Percentiles rank a stretch among this genome's conserved stretches.
Conservation (phyloP, 495 filamentous ascomycete genomes). For the Penicillium steckii region DNA sequence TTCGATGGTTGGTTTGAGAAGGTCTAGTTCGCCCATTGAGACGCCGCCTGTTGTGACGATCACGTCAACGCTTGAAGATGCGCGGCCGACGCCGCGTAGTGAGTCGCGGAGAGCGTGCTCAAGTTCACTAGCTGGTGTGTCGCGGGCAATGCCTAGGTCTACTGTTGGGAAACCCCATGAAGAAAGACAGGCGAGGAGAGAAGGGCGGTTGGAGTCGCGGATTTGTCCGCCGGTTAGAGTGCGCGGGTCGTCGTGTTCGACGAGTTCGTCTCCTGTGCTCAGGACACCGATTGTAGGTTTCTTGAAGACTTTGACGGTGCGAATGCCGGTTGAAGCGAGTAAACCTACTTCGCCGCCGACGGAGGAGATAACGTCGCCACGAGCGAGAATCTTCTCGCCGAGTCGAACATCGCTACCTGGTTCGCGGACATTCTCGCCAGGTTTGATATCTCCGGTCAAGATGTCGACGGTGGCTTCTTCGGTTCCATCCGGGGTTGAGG, state of each 20-base stretch:
- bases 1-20: constrained; percentile 96
- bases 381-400: constrained; percentile 65
- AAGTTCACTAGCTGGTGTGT: constrained; percentile 68
- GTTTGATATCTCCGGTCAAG: constrained; percentile 66
- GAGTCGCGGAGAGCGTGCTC: constrained; percentile 74
- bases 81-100: constrained; percentile 51
- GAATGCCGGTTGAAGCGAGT: constrained; percentile 78
- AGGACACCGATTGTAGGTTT: constrained; percentile 82
- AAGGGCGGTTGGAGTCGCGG: constrained; percentile 87
- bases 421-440: constrained; percentile 87
- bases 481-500: constrained; percentile 69
- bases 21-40: constrained; percentile 96
- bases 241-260: constrained; percentile 66
- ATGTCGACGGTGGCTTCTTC: constrained; percentile 91
- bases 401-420: constrained; percentile 81
- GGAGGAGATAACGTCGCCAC: constrained; percentile 75
- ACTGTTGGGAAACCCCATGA: constrained; percentile 78
- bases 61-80: constrained; percentile 59
- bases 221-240: constrained; percentile 77
- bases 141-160: constrained; percentile 84
- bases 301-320: constrained; percentile 70
- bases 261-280: constrained; percentile 94
- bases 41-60: constrained; percentile 93
- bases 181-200: constrained; percentile 70
- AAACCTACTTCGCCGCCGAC: constrained; percentile 90